Evolutionary conservation across 176 grass and related monocot species (phyloP).

Genomic region (Oryza australiensis): DNA sequence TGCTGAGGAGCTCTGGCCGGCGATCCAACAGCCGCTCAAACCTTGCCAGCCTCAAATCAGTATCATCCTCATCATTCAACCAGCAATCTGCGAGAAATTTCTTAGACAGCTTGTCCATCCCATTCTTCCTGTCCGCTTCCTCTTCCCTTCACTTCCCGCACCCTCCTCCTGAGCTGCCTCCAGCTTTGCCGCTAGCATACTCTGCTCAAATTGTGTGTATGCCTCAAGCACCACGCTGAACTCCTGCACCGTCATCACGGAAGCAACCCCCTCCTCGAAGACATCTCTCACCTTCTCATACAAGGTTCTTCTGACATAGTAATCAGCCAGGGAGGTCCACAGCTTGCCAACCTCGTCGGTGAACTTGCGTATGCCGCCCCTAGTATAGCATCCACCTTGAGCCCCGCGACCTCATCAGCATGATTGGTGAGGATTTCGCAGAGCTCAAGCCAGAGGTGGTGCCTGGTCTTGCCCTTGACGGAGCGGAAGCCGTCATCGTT

Average conservation of each 20-base stretch:
- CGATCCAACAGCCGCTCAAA: slow-evolving; percentile 71
- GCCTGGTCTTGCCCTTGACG: slow-evolving; percentile 73
- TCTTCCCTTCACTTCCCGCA: slow-evolving; percentile 39
- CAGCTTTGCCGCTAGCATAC: slow-evolving; percentile 67
- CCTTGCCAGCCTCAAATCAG: slow-evolving; percentile 69
- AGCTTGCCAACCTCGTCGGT: slow-evolving; percentile 77
- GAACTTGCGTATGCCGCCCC: slow-evolving; percentile 71
- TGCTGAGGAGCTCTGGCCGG: slow-evolving; percentile 81
- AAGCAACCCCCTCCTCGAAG: slow-evolving; percentile 75
- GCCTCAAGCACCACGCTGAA: slow-evolving; percentile 89
- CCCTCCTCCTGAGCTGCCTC: slow-evolving; percentile 69
- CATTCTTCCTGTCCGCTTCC: slow-evolving; percentile 42
- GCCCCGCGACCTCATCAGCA: slow-evolving; percentile 65
- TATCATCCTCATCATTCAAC: slow-evolving; percentile 82
- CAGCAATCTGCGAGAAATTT: slow-evolving; percentile 68
- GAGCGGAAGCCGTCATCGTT: slow-evolving; percentile 76
- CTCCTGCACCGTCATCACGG: slow-evolving; percentile 71
- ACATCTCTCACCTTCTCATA: slow-evolving; percentile 75
- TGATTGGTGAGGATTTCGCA: slow-evolving; percentile 81
- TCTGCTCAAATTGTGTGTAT: slow-evolving; percentile 83
- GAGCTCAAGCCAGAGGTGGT: slow-evolving; percentile 87
- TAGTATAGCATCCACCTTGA: slow-evolving; percentile 81
- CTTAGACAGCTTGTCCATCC: slow-evolving; percentile 51
- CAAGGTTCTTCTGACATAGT: slow-evolving; percentile 69
- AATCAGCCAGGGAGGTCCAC: slow-evolving; percentile 78